phyloP scores from a whole-genome alignment of 257 asterid genomes.

The Solanum tacnaense region DNA sequence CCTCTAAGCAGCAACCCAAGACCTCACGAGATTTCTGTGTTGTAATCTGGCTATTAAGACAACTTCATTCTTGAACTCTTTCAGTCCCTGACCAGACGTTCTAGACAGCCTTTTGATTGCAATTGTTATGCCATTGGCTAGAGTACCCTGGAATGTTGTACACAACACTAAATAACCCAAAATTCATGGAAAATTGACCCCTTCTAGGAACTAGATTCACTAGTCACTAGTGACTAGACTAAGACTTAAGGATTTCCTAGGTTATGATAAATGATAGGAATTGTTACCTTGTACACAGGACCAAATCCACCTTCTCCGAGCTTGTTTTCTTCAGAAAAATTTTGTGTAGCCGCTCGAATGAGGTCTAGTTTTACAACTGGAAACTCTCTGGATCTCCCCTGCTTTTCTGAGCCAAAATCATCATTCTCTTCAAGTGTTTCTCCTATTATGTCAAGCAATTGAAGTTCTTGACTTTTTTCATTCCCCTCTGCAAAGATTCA shows the following conservation, averaged over 20 bases:
- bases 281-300: background rate
- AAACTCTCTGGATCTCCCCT: background rate
- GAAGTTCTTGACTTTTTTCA: background rate
- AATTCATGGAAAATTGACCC: background rate
- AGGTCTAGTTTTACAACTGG: background rate
- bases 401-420: background rate
- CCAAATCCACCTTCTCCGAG: slow-evolving; percentile 8
- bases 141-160: background rate
- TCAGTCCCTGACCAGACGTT: background rate
- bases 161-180: background rate
- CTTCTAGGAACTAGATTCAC: background rate
- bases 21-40: background rate
- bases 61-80: slow-evolving; percentile 3
- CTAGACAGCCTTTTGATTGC: slow-evolving; percentile 1
- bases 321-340: background rate
- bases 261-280: background rate
- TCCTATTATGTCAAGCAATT: background rate
- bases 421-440: background rate
- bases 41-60: background rate
- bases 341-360: background rate
- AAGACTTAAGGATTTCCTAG: background rate
- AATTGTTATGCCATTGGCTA: background rate
- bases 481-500: background rate
- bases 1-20: background rate
- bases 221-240: background rate